Evolutionary conservation across 2,329 filamentous ascomycete species (phyloP).

Genomic region (Diplocarpon rosae): DNA sequence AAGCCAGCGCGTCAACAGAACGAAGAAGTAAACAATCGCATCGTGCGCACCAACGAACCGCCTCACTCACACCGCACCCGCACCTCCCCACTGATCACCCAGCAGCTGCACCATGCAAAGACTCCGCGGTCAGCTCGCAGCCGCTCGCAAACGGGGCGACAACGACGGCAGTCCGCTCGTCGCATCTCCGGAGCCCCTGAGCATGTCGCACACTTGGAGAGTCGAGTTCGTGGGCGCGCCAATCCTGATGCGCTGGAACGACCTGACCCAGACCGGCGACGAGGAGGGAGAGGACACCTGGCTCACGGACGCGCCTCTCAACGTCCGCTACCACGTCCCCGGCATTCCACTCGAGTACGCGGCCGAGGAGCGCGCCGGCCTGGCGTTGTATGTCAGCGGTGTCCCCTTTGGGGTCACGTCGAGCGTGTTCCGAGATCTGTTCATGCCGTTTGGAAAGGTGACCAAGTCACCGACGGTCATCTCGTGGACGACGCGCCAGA

Average conservation of each 20-base stretch:
- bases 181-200: background rate
- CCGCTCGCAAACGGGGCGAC: background rate
- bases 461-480: constrained; percentile 14
- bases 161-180: background rate
- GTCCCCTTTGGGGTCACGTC: constrained; percentile 9
- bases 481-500: constrained; percentile 9
- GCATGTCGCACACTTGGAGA: background rate
- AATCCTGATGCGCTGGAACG: background rate
- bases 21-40: no score
- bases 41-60: no score
- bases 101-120: no score
- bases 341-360: constrained; percentile 15
- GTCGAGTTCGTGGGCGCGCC: background rate
- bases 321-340: constrained; percentile 6
- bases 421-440: constrained; percentile 7
- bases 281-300: constrained; percentile 9
- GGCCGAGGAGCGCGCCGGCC: constrained; percentile 9
- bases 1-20: no score
- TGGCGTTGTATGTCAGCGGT: constrained; percentile 18
- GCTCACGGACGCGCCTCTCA: constrained; percentile 8
- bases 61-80: no score
- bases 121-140: no score
- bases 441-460: constrained; percentile 12
- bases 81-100: no score
- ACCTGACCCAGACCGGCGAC: background rate